phyloP scores from a whole-genome alignment of 495 filamentous ascomycete genomes.

The Xylona heveae region DNA sequence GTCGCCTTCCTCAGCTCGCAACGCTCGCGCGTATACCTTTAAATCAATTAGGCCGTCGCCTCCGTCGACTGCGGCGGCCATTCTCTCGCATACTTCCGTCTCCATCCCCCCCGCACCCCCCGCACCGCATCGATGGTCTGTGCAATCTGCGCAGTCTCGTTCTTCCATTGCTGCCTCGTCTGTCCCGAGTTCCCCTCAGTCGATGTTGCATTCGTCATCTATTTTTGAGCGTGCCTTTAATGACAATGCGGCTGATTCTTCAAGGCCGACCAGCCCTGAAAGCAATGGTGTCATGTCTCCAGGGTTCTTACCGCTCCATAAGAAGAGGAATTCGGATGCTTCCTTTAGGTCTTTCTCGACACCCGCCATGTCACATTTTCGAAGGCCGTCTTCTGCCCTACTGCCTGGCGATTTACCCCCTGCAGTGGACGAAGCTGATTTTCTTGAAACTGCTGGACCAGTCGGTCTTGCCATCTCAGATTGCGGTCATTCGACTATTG shows the following conservation, averaged over 20 bases:
- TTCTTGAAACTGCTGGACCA: not conserved
- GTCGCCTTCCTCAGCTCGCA: too few species aligned
- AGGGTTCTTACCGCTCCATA: slow-evolving; percentile 23
- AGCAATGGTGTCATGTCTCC: slow-evolving; percentile 32
- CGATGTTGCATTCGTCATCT: slow-evolving; percentile 46
- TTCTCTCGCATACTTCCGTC: slow-evolving; percentile 4
- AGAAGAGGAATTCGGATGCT: slow-evolving; percentile 30
- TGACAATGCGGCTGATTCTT: slow-evolving; percentile 32
- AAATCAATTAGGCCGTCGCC: not conserved
- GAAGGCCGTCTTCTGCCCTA: not conserved
- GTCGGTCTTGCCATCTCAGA: not conserved
- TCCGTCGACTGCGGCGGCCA: slow-evolving; percentile 1
- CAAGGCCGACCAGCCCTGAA: slow-evolving; percentile 54
- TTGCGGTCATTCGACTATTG: not conserved
- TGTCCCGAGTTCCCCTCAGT: slow-evolving; percentile 60
- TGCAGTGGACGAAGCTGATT: slow-evolving; percentile 11
- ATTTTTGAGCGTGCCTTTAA: slow-evolving; percentile 48
- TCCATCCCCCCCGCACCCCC: slow-evolving; percentile 5
- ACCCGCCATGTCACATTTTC: slow-evolving; percentile 8
- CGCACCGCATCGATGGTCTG: slow-evolving; percentile 34
- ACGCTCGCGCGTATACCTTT: too few species aligned
- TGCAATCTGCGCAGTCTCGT: slow-evolving; percentile 29
- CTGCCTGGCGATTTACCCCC: not conserved
- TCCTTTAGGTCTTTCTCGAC: slow-evolving; percentile 25
- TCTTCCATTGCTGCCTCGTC: slow-evolving; percentile 49